Conservation (phyloP, 306 rosid genomes). For the Acmispon strigosus region DNA sequence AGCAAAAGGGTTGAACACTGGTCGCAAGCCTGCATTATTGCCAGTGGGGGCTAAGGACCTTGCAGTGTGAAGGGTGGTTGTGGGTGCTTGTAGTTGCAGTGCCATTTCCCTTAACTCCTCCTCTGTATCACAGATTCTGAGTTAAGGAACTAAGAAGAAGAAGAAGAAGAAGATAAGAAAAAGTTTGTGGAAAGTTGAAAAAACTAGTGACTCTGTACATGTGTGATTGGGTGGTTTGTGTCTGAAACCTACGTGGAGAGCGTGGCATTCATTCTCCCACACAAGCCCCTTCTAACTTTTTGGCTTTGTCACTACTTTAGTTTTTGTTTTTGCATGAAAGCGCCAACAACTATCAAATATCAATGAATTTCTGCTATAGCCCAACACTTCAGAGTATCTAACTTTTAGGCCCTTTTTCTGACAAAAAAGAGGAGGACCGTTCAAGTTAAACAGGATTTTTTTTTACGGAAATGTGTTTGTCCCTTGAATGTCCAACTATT, state of each 20-base stretch:
- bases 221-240: slow-evolving; percentile 8
- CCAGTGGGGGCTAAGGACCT: slow-evolving; percentile 21
- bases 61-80: slow-evolving; percentile 6
- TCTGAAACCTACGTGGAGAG: slow-evolving; percentile 26
- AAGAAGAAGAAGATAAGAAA: slow-evolving; percentile 27
- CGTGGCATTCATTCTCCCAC: slow-evolving; percentile 33
- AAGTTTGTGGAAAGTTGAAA: background rate
- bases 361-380: background rate
- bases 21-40: slow-evolving; percentile 38
- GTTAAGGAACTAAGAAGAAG: background rate
- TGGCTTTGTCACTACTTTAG: background rate
- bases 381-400: background rate
- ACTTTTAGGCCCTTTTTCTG: background rate
- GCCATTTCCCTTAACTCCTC: slow-evolving; percentile 33
- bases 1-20: slow-evolving; percentile 25
- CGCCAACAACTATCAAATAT: background rate
- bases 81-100: slow-evolving; percentile 42
- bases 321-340: background rate
- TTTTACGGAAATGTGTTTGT: too few species aligned
- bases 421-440: background rate
- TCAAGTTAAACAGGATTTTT: too few species aligned
- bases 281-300: background rate
- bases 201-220: background rate
- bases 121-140: background rate
- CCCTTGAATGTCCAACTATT: too few species aligned